These are phyloP conservation scores for Botrytis paeoniae DNA, from an alignment of 2,329 filamentous ascomycete species.

Conservation along the genomic window DNA sequence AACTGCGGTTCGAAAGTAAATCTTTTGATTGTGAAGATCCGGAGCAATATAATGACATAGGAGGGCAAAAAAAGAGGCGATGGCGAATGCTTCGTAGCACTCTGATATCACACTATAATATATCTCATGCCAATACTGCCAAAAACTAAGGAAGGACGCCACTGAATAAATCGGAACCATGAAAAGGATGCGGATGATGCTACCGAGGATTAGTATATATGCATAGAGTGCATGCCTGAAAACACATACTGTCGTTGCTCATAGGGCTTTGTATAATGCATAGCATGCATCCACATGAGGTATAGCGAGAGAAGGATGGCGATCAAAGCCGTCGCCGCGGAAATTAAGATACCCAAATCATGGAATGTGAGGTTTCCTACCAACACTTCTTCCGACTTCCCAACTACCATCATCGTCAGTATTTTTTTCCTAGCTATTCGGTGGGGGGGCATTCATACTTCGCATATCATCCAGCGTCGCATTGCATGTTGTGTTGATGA, in stretches of 20 bases:
- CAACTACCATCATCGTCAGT: slow-evolving; percentile 35
- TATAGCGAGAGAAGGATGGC: slow-evolving; percentile 53
- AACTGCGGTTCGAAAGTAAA: slow-evolving; percentile 71
- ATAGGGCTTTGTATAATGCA: slow-evolving; percentile 57
- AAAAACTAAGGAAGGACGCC: slow-evolving; percentile 69
- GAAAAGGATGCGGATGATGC: slow-evolving; percentile 82
- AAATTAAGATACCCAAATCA: slow-evolving; percentile 51
- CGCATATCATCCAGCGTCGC: slow-evolving; percentile 39
- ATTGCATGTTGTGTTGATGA: slow-evolving; percentile 35
- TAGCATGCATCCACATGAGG: slow-evolving; percentile 57
- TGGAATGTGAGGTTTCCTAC: slow-evolving; percentile 53
- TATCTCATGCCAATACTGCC: slow-evolving; percentile 72
- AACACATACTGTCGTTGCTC: slow-evolving; percentile 55
- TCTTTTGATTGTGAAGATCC: slow-evolving; percentile 75
- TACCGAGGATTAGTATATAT: slow-evolving; percentile 38
- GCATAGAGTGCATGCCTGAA: neutral
- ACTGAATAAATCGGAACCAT: slow-evolving; percentile 82
- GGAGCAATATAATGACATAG: slow-evolving; percentile 78
- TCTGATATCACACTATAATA: slow-evolving; percentile 80
- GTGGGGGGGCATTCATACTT: slow-evolving; percentile 33
- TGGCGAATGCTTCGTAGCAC: slow-evolving; percentile 87
- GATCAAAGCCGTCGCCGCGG: slow-evolving; percentile 48
- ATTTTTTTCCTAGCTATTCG: slow-evolving; percentile 7
- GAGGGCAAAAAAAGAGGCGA: slow-evolving; percentile 81
- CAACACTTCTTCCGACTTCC: slow-evolving; percentile 45